Evolutionary conservation across 805 yeast species (phyloP).

Genomic region (Teunomyces atbi): DNA sequence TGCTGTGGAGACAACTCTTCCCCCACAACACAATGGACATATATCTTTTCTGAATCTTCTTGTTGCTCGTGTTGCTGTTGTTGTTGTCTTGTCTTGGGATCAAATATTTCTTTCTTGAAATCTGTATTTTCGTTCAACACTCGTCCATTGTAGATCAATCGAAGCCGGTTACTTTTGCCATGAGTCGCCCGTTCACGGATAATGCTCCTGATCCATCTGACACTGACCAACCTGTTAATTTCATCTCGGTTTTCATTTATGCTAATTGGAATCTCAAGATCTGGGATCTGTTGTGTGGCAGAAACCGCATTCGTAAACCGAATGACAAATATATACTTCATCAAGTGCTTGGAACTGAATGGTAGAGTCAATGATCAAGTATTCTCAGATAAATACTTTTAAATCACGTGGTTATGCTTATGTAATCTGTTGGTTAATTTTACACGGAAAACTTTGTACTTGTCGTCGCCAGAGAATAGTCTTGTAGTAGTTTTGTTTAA

Average conservation of each 20-base stretch:
- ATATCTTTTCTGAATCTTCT: conserved; percentile 34
- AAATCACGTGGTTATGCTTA: no score
- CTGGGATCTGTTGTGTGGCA: conserved; percentile 18
- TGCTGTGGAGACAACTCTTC: conserved; percentile 56
- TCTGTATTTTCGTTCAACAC: conserved; percentile 58
- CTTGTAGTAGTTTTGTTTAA: no score
- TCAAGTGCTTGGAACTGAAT: not conserved
- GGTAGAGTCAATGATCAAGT: no score
- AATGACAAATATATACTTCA: conserved; percentile 18
- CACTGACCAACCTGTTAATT: conserved; percentile 28
- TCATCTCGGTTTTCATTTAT: conserved; percentile 29
- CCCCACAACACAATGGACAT: conserved; percentile 79
- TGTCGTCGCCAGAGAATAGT: no score
- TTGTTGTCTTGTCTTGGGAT: conserved; percentile 23
- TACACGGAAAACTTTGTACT: no score
- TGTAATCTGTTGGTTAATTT: no score
- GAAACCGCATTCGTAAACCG: conserved; percentile 30
- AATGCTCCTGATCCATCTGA: conserved; percentile 28
- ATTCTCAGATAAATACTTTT: no score
- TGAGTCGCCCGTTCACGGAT: conserved; percentile 24
- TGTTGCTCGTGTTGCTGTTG: not conserved
- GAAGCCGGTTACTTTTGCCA: conserved; percentile 47
- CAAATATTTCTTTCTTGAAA: conserved; percentile 49
- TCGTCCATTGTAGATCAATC: conserved; percentile 68
- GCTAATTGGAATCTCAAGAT: conserved; percentile 28